phyloP scores from a whole-genome alignment of 805 yeast species.

The Geotrichum ghanense region DNA sequence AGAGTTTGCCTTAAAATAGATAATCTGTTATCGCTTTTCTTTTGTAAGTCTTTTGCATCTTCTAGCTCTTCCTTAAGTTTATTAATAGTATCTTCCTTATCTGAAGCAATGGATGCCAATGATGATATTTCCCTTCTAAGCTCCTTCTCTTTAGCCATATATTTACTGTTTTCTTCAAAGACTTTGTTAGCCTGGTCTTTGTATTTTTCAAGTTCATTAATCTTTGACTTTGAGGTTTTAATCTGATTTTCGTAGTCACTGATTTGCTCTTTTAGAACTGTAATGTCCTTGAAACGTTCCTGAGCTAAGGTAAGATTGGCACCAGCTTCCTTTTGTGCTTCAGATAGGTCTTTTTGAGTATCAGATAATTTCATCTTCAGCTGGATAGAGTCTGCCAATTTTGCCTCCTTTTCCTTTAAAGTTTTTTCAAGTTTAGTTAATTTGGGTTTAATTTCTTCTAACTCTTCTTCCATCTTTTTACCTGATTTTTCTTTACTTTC shows the following conservation, averaged over 20 bases:
- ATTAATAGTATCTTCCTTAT: constrained; percentile 33
- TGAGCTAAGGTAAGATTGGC: constrained; percentile 31
- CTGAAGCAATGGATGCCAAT: constrained; percentile 28
- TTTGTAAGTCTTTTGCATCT: constrained; percentile 27
- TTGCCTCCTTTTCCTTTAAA: constrained; percentile 21
- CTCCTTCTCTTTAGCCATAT: constrained; percentile 17
- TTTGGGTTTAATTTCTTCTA: constrained; percentile 13
- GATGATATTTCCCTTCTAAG: constrained; percentile 26
- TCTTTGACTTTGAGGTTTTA: constrained; percentile 1
- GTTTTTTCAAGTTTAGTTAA: constrained; percentile 19
- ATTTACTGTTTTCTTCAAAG: constrained; percentile 10
- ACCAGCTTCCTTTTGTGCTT: constrained; percentile 7
- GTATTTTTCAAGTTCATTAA: constrained; percentile 3
- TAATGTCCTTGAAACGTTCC: constrained; percentile 31
- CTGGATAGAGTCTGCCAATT: constrained; percentile 10
- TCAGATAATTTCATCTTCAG: background rate
- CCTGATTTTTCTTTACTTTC: constrained; percentile 7
- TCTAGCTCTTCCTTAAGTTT: constrained; percentile 30
- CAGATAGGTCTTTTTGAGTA: background rate
- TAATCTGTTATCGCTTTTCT: constrained; percentile 23
- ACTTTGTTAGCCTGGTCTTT: constrained; percentile 6
- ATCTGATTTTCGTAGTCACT: constrained; percentile 6
- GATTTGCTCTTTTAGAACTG: constrained; percentile 15
- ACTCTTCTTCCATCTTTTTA: constrained; percentile 13
- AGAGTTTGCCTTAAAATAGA: constrained; percentile 10